phyloP scores from a whole-genome alignment of 768 basidiomycete species.

The Panaeolus cyanescens region DNA sequence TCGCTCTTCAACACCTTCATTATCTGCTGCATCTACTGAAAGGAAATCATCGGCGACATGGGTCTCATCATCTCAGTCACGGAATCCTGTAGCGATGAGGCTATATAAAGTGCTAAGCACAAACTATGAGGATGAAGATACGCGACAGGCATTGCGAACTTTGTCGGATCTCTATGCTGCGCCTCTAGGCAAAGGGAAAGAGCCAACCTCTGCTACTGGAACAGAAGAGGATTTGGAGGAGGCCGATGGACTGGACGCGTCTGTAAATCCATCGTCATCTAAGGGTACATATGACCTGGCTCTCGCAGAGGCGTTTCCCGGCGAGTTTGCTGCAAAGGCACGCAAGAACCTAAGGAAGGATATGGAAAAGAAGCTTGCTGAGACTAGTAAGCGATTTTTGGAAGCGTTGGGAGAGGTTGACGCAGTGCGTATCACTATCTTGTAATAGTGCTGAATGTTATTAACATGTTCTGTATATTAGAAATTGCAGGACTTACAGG shows the following conservation, averaged over 20 bases:
- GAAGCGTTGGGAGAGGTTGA: conserved; percentile 88
- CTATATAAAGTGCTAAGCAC: conserved; percentile 91
- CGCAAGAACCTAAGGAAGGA: conserved; percentile 82
- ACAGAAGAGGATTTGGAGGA: conserved; percentile 30
- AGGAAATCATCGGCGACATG: conserved; percentile 15
- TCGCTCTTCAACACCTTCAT: neutral
- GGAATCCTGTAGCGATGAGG: conserved; percentile 81
- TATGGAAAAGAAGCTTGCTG: conserved; percentile 79
- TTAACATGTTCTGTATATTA: conserved; percentile 32
- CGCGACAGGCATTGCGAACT: conserved; percentile 78
- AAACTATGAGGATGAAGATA: conserved; percentile 75
- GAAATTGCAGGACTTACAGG: conserved; percentile 84
- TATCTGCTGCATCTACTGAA: conserved; percentile 7
- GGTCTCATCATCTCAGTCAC: conserved; percentile 26
- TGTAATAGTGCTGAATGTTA: neutral
- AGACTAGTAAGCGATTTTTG: conserved; percentile 82
- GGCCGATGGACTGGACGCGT: conserved; percentile 34
- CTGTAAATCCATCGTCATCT: conserved; percentile 9
- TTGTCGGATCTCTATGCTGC: conserved; percentile 76
- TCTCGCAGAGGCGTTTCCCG: conserved; percentile 40
- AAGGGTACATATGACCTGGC: neutral
- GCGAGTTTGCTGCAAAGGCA: conserved; percentile 71
- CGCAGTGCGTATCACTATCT: conserved; percentile 58
- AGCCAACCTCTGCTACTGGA: conserved; percentile 17
- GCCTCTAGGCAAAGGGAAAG: conserved; percentile 33